A percentile compares a stretch with the other conserved stretches of the same genome.
These are phyloP conservation scores for Cyclospora cayetanensis DNA, from an alignment of 169 alveolate genomes.

Conservation along the genomic window DNA sequence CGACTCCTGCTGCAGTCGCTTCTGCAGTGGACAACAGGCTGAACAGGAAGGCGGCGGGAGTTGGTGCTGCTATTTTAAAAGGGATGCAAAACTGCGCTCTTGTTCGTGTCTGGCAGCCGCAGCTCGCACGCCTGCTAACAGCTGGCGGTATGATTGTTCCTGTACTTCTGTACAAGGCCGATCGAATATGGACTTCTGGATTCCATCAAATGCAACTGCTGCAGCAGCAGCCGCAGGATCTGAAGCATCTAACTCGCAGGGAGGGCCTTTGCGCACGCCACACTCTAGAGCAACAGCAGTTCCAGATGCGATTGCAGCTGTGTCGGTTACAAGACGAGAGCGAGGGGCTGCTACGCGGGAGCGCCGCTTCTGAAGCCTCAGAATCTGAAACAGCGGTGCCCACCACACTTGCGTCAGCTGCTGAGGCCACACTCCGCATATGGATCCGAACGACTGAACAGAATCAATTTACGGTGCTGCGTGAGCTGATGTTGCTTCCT, in stretches of 20 bases:
- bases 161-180: background rate
- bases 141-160: background rate
- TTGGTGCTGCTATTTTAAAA: background rate
- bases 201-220: conserved; percentile 15
- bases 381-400: conserved; percentile 14
- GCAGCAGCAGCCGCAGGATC: conserved; percentile 34
- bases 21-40: too few species aligned
- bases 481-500: conserved; percentile 45
- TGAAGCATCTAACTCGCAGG: background rate
- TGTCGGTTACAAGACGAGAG: background rate
- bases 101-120: background rate
- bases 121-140: conserved; percentile 5
- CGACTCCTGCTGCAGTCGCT: background rate
- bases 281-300: conserved; percentile 27
- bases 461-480: conserved; percentile 6
- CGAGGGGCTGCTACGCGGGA: background rate
- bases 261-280: background rate
- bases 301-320: conserved; percentile 6
- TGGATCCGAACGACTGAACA: background rate
- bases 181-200: background rate
- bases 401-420: background rate
- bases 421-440: background rate
- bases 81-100: background rate
- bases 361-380: background rate
- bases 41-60: conserved; percentile 13